Evolutionary conservation across 306 rosid genomes (phyloP).

Genomic region (Sindora glabra): DNA sequence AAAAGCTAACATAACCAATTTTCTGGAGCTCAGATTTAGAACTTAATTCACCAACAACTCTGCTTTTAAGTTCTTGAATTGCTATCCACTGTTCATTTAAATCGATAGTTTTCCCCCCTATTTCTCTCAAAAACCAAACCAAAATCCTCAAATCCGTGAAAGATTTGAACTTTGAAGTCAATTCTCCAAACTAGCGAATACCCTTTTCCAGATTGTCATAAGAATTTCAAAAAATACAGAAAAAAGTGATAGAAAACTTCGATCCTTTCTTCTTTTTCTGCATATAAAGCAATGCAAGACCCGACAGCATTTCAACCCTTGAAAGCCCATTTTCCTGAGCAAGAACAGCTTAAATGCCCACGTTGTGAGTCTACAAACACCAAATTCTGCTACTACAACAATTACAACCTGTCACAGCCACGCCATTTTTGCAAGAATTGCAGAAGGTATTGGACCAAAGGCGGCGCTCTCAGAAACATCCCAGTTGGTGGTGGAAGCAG

Average conservation of each 20-base stretch:
- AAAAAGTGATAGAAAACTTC: neutral
- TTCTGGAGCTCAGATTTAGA: constrained; percentile 5
- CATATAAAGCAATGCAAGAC: constrained; percentile 57
- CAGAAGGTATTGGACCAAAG: constrained; percentile 90
- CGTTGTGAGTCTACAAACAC: constrained; percentile 86
- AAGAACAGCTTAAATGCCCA: constrained; percentile 79
- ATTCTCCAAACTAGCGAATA: no score
- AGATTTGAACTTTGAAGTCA: no score
- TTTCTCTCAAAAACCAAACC: no score
- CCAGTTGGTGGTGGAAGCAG: constrained; percentile 90
- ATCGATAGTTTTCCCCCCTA: no score
- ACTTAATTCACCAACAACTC: neutral
- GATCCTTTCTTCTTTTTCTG: neutral
- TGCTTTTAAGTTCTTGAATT: no score
- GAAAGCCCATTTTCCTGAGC: constrained; percentile 77
- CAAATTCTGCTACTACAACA: constrained; percentile 93
- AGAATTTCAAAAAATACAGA: no score
- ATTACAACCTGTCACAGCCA: constrained; percentile 94
- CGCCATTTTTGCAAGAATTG: constrained; percentile 97
- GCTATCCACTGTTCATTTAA: no score
- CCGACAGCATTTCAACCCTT: constrained; percentile 41
- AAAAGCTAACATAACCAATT: no score
- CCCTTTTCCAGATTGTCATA: neutral
- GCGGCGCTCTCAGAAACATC: constrained; percentile 80
- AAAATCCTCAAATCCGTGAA: no score